Evolutionary conservation across 2,329 filamentous ascomycete species (phyloP), one percentile per base, ranked within the genome.

Genomic region (Drechslerella coelobrocha): DNA sequence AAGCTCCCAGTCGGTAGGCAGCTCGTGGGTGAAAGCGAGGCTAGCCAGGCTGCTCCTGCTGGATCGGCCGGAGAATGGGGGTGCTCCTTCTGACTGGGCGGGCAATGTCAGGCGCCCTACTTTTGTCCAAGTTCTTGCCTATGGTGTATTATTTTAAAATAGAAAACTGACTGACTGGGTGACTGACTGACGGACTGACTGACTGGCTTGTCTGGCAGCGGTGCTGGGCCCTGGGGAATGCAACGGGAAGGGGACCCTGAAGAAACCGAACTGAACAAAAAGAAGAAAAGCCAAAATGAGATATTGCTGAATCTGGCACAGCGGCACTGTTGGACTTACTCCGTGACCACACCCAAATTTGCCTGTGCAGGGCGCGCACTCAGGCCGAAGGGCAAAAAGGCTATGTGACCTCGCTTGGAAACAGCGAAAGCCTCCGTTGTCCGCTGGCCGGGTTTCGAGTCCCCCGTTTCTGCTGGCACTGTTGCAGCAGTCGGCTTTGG

Each of bases 11-110:
- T 61, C 50, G 50, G 53, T 66, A 41, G 61, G 54, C 51, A 68
- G 63, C 55, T 68, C 55, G 55, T 68, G 55, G 62, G 63, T n/a
- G 57, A 61, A 68, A 60, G 54, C 62, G 55, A 60, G 56, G 56
- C 51, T 45, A 61, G 50, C 37, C 50, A 43, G 34, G 29, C 27
- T 51, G 47, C 43, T 48, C 19, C 43, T 48, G 43, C 43, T 48
- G 43, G 43, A 26, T 26, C 43, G 43, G 43, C 43, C 23, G 43
- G 43, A 39, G 34, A n/a, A 39, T 14, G 34, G 17, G 34, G 43
- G 12, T 45, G 61, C 52, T 66, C 37, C 63, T 52, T 61, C 63
- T 61, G 53, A 69, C 65, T 62, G 45, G 65, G 55, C 24, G 52
- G 59, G 12, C 17, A 2, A n/a, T 60, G 66, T 71, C 66, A 71